Evolutionary conservation across 2,329 filamentous ascomycete species (phyloP), one percentile per base, ranked within the genome.

Genomic region (Alternaria sp.): DNA sequence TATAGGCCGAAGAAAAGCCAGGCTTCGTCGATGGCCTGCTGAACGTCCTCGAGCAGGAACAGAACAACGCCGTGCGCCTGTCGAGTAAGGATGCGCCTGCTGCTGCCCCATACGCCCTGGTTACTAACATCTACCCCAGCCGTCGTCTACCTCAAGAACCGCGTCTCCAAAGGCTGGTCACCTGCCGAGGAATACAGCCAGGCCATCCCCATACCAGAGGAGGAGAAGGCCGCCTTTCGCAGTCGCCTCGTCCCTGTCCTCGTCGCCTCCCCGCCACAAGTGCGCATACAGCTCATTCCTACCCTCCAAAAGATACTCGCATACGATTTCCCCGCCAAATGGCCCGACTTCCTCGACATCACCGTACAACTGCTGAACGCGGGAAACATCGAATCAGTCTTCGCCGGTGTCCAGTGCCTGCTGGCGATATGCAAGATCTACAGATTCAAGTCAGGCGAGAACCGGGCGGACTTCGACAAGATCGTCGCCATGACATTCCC

Each of bases 91-190:
- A 69, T 66, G 65, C 68, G 72, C 69, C 74, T 75, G 9, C n/a
- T 57, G 45, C 36, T 47, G 26, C 10, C 40, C 17, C 15, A 6
- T 26, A 17, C 49, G 19, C 30, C 61, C 43, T 32, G 7, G 59
- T 36, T 67, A 70, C 78, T 79, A 55, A 77, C 67, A 30, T 61
- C 61, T 56, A 64, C 51, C 66, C 63, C 81, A 97, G 95, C 93
- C 77, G 94, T 95, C 77, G 93, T 99, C 74, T 99, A 98, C 83
- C 89, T 98, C 80, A 99, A 99, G 85, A 98, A 99, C 83, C 91
- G 94, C 79, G 91, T 98, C 80, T 95, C 92, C 80, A 91, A 94
- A 78, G 93, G 93, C 74, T 99, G 96, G 96, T 87, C 90, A 59
- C 89, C 88, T 67, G 86, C 87, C 76, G 92, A 96, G 69, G 91